Base-by-base conservation (phyloP, 768 basidiomycete genomes). In the Suillus americanus region DNA sequence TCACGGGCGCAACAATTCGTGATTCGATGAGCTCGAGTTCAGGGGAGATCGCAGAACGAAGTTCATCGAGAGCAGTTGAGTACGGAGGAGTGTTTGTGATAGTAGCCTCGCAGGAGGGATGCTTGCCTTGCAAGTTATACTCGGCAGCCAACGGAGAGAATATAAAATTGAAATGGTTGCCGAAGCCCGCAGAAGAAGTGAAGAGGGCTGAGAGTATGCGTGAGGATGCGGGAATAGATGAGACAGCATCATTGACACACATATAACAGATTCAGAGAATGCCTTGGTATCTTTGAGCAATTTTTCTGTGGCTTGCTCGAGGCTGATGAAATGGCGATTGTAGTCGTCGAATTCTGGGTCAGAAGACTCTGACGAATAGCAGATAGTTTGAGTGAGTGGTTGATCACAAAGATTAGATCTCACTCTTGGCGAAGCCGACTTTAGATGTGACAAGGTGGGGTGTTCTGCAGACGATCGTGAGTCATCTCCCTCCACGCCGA, bases 1-100 rank as follows among this genome's bases (percentile, higher is more conserved):
- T 99, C 55, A 89, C 84, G 10, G 97, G 97, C 0, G 85, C 90
- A 45, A 90, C 77, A 62, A 99, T 86, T 67, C 96, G 83, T 66
- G 87, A 90, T 67, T 95, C 90, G 72, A 99, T 95, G 64, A 99
- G 84, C 76, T 99, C 96, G 20, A 99, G 83, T 77, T 99, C 97
- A 6, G 97, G 97, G 12, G 85, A 78, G 56, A 98, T 82, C 14
- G 91, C 81, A 37, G 89, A 78, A 62, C 88, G 86, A 67, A 99
- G 81, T 72, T 97, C 96, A 66, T 92, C 89, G 87, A 97, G 87
- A 30, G 88, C 79, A 16, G 80, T 80, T 68, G 90, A 84, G 71
- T 93, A 95, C 59, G 82, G 78, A 38, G 86, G 85, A 57, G 92
- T 90, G 73, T 89, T 94, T 64, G 84, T 83, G 65, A 98, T 83